These are phyloP conservation scores for Kodamaea neixiangensis DNA, from an alignment of 805 yeast genomes.

Conservation along the genomic window DNA sequence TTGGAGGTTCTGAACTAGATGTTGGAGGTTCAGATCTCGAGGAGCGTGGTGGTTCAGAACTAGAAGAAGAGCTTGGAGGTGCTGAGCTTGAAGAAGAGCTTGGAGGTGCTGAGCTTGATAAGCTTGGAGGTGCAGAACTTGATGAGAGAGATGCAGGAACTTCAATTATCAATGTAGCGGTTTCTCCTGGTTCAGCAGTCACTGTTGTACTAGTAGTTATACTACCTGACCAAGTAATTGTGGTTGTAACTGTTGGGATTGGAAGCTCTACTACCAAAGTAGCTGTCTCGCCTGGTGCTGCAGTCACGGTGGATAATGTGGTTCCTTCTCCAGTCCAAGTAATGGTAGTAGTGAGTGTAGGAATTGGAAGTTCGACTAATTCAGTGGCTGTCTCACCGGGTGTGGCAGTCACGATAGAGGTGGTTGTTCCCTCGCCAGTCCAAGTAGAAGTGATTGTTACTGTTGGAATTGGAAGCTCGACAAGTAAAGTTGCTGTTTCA, in stretches of 20 bases:
- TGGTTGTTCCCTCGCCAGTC: constrained; percentile 5
- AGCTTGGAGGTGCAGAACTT: neutral
- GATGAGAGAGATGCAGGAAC: constrained; percentile 8
- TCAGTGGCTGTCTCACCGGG: constrained; percentile 12
- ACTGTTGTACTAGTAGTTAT: neutral
- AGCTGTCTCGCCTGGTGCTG: constrained; percentile 9
- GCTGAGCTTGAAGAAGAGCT: neutral
- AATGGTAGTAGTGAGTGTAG: constrained; percentile 9
- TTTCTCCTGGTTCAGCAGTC: constrained; percentile 1
- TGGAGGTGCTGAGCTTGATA: neutral
- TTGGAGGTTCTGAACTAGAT: too few species aligned
- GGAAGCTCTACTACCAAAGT: constrained; percentile 17
- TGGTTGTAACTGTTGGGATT: constrained; percentile 9
- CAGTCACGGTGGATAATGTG: constrained; percentile 13
- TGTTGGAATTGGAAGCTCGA: constrained; percentile 13
- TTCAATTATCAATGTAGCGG: constrained; percentile 10
- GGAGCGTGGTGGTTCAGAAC: neutral
- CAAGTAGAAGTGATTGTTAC: constrained; percentile 15
- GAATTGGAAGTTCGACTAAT: constrained; percentile 13
- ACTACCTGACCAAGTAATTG: neutral
- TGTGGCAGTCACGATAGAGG: constrained; percentile 10
- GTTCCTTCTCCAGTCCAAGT: constrained; percentile 12
- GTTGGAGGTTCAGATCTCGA: neutral
- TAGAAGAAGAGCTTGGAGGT: too few species aligned
- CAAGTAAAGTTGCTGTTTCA: constrained; percentile 13